Conservation (phyloP, 2,329 filamentous ascomycete species). For the Paraphaeosphaeria sporulosa region DNA sequence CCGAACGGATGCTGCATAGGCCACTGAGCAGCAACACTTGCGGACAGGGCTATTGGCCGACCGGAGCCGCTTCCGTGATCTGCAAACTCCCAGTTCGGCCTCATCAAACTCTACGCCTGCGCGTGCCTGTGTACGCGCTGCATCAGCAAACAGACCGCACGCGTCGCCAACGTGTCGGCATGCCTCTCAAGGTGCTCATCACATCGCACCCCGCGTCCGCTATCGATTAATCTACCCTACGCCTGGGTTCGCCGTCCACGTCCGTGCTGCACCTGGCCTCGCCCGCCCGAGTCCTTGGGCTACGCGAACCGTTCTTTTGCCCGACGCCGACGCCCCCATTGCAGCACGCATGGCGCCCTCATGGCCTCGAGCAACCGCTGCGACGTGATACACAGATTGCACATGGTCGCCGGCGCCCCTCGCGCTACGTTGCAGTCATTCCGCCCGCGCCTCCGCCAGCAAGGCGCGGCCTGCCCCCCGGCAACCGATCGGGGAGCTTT, state of each 20-base stretch:
- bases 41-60: too few species aligned
- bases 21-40: too few species aligned
- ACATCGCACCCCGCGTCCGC: not conserved
- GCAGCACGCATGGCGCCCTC: slow-evolving; percentile 1
- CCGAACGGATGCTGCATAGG: too few species aligned
- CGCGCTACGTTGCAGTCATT: not conserved
- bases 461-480: not conserved
- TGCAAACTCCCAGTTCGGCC: not conserved
- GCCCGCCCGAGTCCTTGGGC: slow-evolving; percentile 5
- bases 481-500: not conserved
- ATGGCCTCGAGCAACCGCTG: not conserved
- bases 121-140: not conserved
- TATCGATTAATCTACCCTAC: slow-evolving; percentile 5
- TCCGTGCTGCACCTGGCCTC: slow-evolving; percentile 1
- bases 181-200: not conserved
- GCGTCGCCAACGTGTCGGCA: slow-evolving; percentile 1
- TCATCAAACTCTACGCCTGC: not conserved
- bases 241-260: not conserved
- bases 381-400: not conserved
- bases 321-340: not conserved
- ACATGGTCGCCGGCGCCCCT: not conserved
- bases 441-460: too few species aligned
- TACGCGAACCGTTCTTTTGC: slow-evolving; percentile 6
- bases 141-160: not conserved
- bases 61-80: too few species aligned